Evolutionary conservation across 495 filamentous ascomycete species (phyloP).

Genomic region (Penicillium odoratum): DNA sequence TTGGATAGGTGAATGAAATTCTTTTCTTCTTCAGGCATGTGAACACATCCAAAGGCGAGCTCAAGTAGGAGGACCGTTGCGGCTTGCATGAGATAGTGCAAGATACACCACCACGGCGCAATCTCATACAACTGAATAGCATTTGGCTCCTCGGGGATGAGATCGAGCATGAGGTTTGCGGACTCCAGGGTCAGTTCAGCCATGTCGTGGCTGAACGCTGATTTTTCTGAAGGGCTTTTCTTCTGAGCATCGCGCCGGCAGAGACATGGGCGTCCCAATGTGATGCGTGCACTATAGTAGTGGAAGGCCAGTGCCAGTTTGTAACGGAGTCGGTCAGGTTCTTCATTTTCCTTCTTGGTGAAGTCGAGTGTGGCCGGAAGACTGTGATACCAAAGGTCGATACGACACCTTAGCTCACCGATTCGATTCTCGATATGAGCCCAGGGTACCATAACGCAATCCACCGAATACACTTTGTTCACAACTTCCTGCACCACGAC

Average conservation of each 20-base stretch:
- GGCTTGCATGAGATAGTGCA: constrained; percentile 68
- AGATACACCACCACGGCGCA: constrained; percentile 63
- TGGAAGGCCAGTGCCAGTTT: constrained; percentile 55
- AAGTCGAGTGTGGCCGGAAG: constrained; percentile 56
- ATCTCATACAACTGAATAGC: constrained; percentile 52
- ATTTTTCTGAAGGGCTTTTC: constrained; percentile 21
- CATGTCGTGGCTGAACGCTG: constrained; percentile 56
- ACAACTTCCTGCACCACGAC: constrained; percentile 57
- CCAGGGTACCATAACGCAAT: constrained; percentile 56
- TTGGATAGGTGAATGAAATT: constrained; percentile 50
- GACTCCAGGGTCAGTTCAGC: constrained; percentile 56
- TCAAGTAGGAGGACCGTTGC: constrained; percentile 62
- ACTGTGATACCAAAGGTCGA: constrained; percentile 55
- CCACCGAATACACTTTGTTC: constrained; percentile 58
- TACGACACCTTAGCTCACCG: constrained; percentile 46
- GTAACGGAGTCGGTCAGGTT: constrained; percentile 35
- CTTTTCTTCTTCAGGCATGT: constrained; percentile 52
- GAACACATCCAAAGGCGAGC: constrained; percentile 55
- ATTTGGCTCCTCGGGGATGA: constrained; percentile 52
- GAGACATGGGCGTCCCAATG: constrained; percentile 64
- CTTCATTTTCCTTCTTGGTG: constrained; percentile 34
- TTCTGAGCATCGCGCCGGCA: constrained; percentile 57
- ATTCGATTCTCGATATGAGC: constrained; percentile 60
- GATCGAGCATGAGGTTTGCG: constrained; percentile 51
- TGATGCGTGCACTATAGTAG: constrained; percentile 60